Base-by-base conservation (phyloP, 345 rosid genomes). In the Syzygium grande region DNA sequence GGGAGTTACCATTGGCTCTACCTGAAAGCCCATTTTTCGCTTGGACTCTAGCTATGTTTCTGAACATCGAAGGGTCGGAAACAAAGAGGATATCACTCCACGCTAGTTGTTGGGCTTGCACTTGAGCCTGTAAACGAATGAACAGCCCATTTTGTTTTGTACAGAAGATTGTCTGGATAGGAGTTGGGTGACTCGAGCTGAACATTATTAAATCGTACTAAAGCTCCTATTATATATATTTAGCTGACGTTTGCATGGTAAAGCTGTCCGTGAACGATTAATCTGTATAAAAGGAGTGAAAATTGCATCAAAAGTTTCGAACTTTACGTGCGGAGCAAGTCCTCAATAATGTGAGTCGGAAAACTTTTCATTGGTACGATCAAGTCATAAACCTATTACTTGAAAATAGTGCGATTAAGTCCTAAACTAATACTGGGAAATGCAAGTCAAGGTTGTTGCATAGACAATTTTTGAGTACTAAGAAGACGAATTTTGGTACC, bases 401-500 rank as follows among this genome's bases (percentile, higher is more conserved):
- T 13, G 16, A 52, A 52, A 52, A 52, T 30, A 65, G 27, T 9
- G 13, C 80, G 10, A 38, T 73, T 11, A 5, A 19, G 11, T 34
- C 7, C 14, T 34, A 38, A 38, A 34, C 27, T 73, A 4, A 17
- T 68, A 0, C 17, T 4, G 9, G 19, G 21, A 17, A 68, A 23
- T 19, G 46, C 12, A 19, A 7, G 19, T 19, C 10, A 11, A 73
- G 14, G 49, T 3, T 73, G 49, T 19, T 38, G 49, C 1, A 6
- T 19, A 4, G 80, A 34, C 10, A 73, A 41, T 22, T 4, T 73
- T 5, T 1, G 4, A 5, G 10, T 68, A 34, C 7, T 73, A 9
- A 4, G 49, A 3, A 34, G 7, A 68, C 0, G 9, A 9, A 14
- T 30, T 2, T 30, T 65, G 8, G 43, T 2, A 2, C 46, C 7